phyloP scores from a whole-genome alignment of 108 stramenopile genomes.

The Cyclostephanos invisitatus region DNA sequence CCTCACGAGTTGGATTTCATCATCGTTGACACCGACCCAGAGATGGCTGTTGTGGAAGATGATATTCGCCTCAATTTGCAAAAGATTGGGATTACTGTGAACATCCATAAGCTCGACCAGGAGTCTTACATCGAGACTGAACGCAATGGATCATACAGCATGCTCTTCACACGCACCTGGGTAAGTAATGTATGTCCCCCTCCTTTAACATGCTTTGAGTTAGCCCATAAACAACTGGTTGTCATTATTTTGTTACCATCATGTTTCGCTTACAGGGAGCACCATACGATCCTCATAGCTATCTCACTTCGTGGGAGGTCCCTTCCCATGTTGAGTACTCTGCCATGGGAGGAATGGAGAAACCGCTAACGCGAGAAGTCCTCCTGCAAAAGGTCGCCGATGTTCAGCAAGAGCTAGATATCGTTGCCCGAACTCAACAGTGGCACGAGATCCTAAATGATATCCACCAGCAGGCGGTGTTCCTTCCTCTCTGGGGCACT shows the following conservation, averaged over 20 bases:
- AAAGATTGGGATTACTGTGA: too few species aligned
- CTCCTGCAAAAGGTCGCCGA: too few species aligned
- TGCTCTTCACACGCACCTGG: too few species aligned
- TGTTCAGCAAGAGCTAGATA: too few species aligned
- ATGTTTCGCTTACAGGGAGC: slow-evolving; percentile 29
- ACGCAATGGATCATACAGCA: too few species aligned
- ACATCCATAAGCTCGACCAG: too few species aligned
- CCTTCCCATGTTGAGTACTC: slow-evolving; percentile 60
- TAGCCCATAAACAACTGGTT: too few species aligned
- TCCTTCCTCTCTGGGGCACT: slow-evolving; percentile 66
- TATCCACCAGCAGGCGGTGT: slow-evolving; percentile 56
- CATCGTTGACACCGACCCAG: slow-evolving; percentile 53
- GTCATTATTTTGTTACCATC: slow-evolving; percentile 48
- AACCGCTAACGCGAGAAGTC: too few species aligned
- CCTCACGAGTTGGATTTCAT: slow-evolving; percentile 39
- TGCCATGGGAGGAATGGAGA: slow-evolving; percentile 18
- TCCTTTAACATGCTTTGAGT: too few species aligned
- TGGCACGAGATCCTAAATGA: slow-evolving; percentile 59
- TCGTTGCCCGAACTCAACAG: slow-evolving; percentile 21
- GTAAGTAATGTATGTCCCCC: too few species aligned
- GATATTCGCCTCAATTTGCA: too few species aligned
- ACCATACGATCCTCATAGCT: slow-evolving; percentile 72
- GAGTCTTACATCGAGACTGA: too few species aligned
- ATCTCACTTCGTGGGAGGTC: slow-evolving; percentile 52
- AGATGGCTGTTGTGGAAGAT: slow-evolving; percentile 54